Evolutionary conservation across 164 flowering plant genomes (phyloP), one percentile per base, ranked within the genome.

Genomic region (Aristolochia californica): DNA sequence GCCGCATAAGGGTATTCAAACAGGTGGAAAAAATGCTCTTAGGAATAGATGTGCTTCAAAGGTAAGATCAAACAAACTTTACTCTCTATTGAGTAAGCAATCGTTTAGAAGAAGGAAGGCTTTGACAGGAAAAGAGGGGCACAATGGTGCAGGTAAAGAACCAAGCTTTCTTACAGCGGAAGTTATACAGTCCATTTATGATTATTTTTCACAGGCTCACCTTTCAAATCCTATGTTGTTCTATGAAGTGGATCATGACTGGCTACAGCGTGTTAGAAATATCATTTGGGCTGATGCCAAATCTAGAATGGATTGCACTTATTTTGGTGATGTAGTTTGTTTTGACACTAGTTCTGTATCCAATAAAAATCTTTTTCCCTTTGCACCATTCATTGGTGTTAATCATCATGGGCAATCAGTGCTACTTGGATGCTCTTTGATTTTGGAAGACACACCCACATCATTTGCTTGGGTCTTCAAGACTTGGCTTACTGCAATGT

Each of bases 391-490:
- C 45, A 21, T 52, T 12, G 63, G 63, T 1, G 57, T 60, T 7
- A 60, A 60, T 40, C 56, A 60, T 52, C 63, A 60, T 25, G 27
- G 27, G 10, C 56, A 52, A 21, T 38, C 63, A 13, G 56, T 60
- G 9, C 9, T 60, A 8, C 30, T 60, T 38, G 63, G 56, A 12
- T 60, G 63, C 52, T 56, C 48, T 1, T 27, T 59, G 24, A 18
- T 59, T 49, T 11, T 48, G 30, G 55, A 59, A 21, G 62, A 28
- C 16, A 24, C 38, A 3, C 16, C 34, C n/a, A 55, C n/a, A 10
- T 48, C 53, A 25, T 59, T 59, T 28, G 30, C 49, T 15, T 59
- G 62, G 62, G 25, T 48, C 18, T 59, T 59, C 28, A 59, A 28
- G 34, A 49, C 43, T 16, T 59, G 62, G 62, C 24, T 59, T 15